These are phyloP conservation scores for Acanthochlamys bracteata DNA, from an alignment of 106 monocot genomes.

Conservation along the genomic window DNA sequence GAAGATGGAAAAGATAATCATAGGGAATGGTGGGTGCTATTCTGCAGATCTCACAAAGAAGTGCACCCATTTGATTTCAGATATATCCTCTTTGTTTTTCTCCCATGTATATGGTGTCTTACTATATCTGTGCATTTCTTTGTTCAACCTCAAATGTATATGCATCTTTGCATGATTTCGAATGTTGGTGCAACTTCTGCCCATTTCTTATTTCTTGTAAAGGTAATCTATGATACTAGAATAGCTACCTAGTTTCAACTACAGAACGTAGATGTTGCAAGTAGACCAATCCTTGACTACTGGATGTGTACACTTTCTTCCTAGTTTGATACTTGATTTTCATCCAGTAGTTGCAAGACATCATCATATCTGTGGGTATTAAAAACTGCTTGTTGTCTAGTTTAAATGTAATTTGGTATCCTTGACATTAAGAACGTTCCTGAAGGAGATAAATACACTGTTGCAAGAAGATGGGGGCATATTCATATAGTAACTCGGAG, in stretches of 20 bases:
- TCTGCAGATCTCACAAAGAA: conserved; percentile 82
- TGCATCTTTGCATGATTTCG: background rate
- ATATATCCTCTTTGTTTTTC: conserved; percentile 70
- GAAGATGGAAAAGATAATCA: conserved; percentile 57
- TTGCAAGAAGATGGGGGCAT: conserved; percentile 85
- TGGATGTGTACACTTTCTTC: background rate
- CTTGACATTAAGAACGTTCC: conserved; percentile 75
- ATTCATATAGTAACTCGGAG: conserved; percentile 74
- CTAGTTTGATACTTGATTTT: background rate
- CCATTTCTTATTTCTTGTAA: too few species aligned
- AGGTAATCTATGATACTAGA: too few species aligned
- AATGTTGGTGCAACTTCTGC: too few species aligned
- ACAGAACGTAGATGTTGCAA: too few species aligned
- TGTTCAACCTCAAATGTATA: background rate
- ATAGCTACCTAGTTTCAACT: too few species aligned
- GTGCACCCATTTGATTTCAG: conserved; percentile 92
- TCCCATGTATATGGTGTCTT: background rate
- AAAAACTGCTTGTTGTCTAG: background rate
- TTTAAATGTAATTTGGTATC: conserved; percentile 8
- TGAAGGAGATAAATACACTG: conserved; percentile 80
- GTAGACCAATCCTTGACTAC: background rate
- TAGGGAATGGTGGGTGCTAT: conserved; percentile 85
- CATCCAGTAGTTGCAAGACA: background rate
- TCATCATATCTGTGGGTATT: background rate
- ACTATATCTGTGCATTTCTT: background rate